phyloP scores from a whole-genome alignment of 208 protist species.

The Leishmania braziliensis region DNA sequence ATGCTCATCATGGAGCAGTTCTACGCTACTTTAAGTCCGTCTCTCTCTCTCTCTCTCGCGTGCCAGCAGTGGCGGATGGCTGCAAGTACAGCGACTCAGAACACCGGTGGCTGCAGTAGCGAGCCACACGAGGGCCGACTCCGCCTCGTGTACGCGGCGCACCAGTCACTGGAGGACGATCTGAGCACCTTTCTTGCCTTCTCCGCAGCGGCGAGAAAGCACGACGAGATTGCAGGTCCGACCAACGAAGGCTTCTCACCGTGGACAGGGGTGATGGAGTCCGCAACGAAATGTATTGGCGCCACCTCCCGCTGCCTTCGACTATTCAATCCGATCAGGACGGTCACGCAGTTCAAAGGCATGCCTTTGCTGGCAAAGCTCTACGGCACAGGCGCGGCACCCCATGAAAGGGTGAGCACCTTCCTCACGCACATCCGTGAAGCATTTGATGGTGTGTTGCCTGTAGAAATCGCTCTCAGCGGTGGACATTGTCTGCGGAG shows the following conservation, averaged over 20 bases:
- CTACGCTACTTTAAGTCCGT: background rate
- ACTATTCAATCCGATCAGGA: constrained; percentile 55
- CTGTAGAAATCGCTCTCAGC: constrained; percentile 35
- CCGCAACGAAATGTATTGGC: constrained; percentile 29
- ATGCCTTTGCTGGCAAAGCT: constrained; percentile 49
- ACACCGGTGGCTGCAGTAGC: constrained; percentile 8
- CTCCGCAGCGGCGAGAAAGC: constrained; percentile 13
- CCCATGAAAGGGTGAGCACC: constrained; percentile 32
- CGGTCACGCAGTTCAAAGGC: constrained; percentile 38
- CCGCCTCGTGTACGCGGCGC: constrained; percentile 31
- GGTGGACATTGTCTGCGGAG: constrained; percentile 32
- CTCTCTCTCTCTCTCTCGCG: background rate
- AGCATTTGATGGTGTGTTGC: constrained; percentile 36
- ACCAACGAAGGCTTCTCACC: constrained; percentile 35
- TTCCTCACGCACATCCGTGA: constrained; percentile 42
- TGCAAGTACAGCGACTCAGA: background rate
- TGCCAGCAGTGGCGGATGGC: background rate
- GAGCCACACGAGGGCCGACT: constrained; percentile 14
- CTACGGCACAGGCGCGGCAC: constrained; percentile 35
- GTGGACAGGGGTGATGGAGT: constrained; percentile 35
- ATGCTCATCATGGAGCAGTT: background rate
- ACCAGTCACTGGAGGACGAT: constrained; percentile 40
- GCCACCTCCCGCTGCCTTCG: constrained; percentile 53
- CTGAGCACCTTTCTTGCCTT: constrained; percentile 27
- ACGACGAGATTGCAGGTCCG: background rate